Evolutionary conservation across 495 filamentous ascomycete genomes (phyloP).

Genomic region (Neurospora sp.): DNA sequence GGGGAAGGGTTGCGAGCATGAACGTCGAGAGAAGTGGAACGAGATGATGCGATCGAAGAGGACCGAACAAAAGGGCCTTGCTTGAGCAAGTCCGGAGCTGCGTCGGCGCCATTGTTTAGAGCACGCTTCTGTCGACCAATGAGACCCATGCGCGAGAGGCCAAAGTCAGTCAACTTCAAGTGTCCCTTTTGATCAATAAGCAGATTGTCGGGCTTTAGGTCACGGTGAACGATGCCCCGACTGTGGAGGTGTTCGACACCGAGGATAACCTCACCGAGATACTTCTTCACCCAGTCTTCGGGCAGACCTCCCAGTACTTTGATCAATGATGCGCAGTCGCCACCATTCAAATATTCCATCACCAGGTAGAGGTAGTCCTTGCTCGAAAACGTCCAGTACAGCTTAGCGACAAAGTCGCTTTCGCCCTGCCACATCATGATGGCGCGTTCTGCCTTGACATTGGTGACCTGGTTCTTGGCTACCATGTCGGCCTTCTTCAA

Average conservation of each 20-base stretch:
- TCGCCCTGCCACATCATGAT: constrained; percentile 99
- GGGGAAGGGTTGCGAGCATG: constrained; percentile 67
- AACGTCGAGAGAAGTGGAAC: constrained; percentile 92
- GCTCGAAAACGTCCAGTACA: constrained; percentile 99
- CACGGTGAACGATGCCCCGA: constrained; percentile 89
- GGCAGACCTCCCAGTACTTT: constrained; percentile 84
- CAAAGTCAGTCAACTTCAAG: constrained; percentile 95
- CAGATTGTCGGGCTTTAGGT: constrained; percentile 94
- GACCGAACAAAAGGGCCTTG: constrained; percentile 82
- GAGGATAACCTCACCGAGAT: constrained; percentile 88
- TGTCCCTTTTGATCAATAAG: constrained; percentile 96
- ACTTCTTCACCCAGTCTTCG: constrained; percentile 97
- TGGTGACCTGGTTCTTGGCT: constrained; percentile 97
- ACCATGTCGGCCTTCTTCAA: constrained; percentile 99
- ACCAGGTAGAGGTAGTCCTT: constrained; percentile 98
- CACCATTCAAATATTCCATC: constrained; percentile 98
- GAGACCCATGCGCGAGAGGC: constrained; percentile 92
- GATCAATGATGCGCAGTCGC: constrained; percentile 92
- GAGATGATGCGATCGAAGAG: constrained; percentile 78
- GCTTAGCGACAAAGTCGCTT: constrained; percentile 96
- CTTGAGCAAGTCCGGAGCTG: constrained; percentile 82
- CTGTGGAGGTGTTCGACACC: constrained; percentile 92
- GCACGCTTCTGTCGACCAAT: constrained; percentile 93
- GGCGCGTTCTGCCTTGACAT: constrained; percentile 96
- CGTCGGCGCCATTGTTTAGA: constrained; percentile 68